Evolutionary conservation across 192 early-diverging fungal species (phyloP).

Genomic region (Allomyces arbusculus): DNA sequence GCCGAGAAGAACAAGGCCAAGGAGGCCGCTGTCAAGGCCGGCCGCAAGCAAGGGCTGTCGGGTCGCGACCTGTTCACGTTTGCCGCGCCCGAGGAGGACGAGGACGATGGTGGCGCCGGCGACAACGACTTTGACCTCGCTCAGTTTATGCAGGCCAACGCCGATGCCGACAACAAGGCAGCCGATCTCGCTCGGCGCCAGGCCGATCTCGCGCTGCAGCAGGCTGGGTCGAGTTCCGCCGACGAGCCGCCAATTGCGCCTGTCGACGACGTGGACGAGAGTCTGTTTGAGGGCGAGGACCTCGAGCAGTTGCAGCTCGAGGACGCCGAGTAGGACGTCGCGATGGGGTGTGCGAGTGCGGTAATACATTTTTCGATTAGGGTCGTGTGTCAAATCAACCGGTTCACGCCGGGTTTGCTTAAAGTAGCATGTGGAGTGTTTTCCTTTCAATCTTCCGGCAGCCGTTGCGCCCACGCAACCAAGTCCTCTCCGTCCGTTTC

Average conservation of each 20-base stretch:
- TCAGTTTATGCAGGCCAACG: conserved; percentile 46
- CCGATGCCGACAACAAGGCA: conserved; percentile 21
- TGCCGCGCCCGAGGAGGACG: conserved; percentile 63
- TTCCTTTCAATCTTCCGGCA: too few relatives aligned
- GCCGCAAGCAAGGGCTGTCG: conserved; percentile 79
- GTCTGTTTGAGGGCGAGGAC: background rate
- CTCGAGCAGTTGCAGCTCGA: too few relatives aligned
- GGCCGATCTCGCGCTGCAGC: background rate
- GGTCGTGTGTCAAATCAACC: too few relatives aligned
- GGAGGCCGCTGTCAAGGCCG: conserved; percentile 64
- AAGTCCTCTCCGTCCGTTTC: too few relatives aligned
- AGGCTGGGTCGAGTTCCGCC: background rate
- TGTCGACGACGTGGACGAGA: background rate
- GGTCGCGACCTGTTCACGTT: conserved; percentile 95
- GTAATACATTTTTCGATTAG: too few relatives aligned
- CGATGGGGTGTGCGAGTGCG: too few relatives aligned
- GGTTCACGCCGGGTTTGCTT: too few relatives aligned
- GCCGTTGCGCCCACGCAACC: too few relatives aligned
- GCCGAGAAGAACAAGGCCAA: conserved; percentile 47
- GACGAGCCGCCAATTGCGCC: background rate
- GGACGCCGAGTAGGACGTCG: too few relatives aligned
- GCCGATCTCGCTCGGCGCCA: background rate
- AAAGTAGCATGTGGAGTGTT: too few relatives aligned
- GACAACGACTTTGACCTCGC: conserved; percentile 60
- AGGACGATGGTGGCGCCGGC: conserved; percentile 46